Evolutionary conservation across 1,284 basidiomycete species (phyloP), one percentile per base, ranked within the genome.

Genomic region (Sporisorium sorghi): DNA sequence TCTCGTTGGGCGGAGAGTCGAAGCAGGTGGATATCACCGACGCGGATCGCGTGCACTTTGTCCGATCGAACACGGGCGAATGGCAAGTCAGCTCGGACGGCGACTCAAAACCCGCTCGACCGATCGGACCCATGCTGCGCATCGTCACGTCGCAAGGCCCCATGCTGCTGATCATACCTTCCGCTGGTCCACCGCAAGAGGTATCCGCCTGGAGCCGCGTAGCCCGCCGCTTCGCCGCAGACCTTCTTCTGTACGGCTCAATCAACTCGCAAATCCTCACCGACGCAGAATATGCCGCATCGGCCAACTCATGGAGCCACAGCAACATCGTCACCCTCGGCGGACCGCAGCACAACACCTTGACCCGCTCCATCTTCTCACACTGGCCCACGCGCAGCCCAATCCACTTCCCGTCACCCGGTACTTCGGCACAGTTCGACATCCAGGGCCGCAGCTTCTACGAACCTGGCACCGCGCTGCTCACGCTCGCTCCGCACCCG

Each of bases 261-360:
- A 53, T 76, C 64, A 69, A 73, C 48, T 53, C 70, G 21, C 69
- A 70, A 39, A 58, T 76, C 49, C 10, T 78, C 15, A 43, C 54
- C 37, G 76, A 78, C 24, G 35, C 39, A 11, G 67, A 74, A 1
- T 55, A 62, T 14, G 26, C 19, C 28, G 32, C 40, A n/a, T n/a
- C 14, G 8, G 21, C 0, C 37, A 17, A 9, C 10, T n/a, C 1
- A n/a, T 26, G 57, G 19, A 33, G 51, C 24, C 40, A 42, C 21
- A 72, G 67, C 46, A 75, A 67, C 50, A 59, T 73, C 12, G 51
- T 73, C 40, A 48, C 51, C 3, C 39, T 78, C 2, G 76, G 70
- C 26, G 73, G 66, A 17, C 76, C 70, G n/a, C 7, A 35, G 55
- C 14, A 49, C 58, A 78, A 76, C 42, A n/a, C 10, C 23, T 62